Base-by-base conservation (phyloP, 2,329 filamentous ascomycete species). In the Pyrenochaeta sp. region DNA sequence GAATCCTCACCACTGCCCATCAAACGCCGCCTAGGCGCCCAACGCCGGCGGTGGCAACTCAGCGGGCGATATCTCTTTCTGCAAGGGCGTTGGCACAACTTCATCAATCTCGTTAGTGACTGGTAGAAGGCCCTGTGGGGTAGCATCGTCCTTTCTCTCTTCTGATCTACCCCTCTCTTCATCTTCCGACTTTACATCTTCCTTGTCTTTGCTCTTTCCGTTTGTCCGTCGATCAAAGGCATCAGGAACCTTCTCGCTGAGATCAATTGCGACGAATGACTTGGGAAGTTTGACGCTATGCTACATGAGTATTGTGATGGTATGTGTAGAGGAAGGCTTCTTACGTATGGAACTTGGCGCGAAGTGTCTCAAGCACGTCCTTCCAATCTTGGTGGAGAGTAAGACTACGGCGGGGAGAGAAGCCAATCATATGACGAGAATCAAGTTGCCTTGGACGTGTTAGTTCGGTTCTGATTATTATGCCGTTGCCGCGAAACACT, bases 301-400 rank as follows among this genome's bases (percentile, higher is more conserved):
- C 18, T 2, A 33, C 7, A 47, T 67, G 46, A 66, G 41, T 43
- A 32, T 36, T 18, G 18, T 37, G 15, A 33, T 2, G 14, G 27
- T 40, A 9, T 7, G 9, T 10, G 17, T 21, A 27, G 4, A 3
- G 10, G 39, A 11, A 10, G 17, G n/a, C 2, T 2, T 82, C 89
- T 79, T 83, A 94, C 90, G 92, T 92, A 71, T 97, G 91, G 72
- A 99, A 98, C 69, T 97, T 98, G 44, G 91, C 94, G 62, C 93
- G 87, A 60, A 99, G 80, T 1, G 93, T 98, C 78, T 97, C 93
- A 63, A 99, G 91, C n/a, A 99, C 91, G 67, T 94, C 87, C 77
- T 96, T 94, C 94, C 95, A 99, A 75, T 99, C 91, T 32, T 88
- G 87, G 77, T 99, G 96, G 2, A 91, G 86, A 2, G 94, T 98